A percentile compares a stretch with the other conserved stretches of the same genome.
Evolutionary conservation across 2,329 filamentous ascomycete genomes (phyloP).

Genomic region (Clonostachys solani): DNA sequence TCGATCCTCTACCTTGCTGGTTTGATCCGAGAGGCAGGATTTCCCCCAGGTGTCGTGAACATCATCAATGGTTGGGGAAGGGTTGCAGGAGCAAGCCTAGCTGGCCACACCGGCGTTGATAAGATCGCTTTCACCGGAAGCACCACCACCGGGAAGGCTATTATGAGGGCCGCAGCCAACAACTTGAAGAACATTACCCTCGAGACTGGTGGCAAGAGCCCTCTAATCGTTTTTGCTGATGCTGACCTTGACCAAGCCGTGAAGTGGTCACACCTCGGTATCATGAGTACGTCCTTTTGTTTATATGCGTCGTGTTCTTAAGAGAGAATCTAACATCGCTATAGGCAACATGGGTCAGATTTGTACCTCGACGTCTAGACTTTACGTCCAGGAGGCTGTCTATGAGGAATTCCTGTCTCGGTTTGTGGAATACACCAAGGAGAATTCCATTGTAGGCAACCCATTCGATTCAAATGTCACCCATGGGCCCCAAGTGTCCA

Average conservation of each 20-base stretch:
- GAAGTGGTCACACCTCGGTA: slow-evolving; percentile 66
- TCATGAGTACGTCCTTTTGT: slow-evolving; percentile 27
- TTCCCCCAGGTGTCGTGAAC: slow-evolving; percentile 71
- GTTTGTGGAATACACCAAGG: background rate
- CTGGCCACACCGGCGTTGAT: slow-evolving; percentile 70
- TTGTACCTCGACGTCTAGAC: slow-evolving; percentile 66
- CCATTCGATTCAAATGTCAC: slow-evolving; percentile 18
- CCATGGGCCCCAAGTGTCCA: slow-evolving; percentile 39
- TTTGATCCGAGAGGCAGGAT: slow-evolving; percentile 68
- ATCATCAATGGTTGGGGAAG: slow-evolving; percentile 71
- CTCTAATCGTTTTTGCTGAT: slow-evolving; percentile 72
- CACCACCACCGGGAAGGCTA: slow-evolving; percentile 62
- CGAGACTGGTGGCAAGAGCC: slow-evolving; percentile 71
- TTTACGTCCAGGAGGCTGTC: slow-evolving; percentile 29
- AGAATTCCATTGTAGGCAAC: slow-evolving; percentile 27
- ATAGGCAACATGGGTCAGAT: slow-evolving; percentile 56
- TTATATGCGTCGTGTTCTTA: too few relatives aligned
- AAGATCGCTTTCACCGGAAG: slow-evolving; percentile 77
- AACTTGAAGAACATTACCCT: slow-evolving; percentile 77
- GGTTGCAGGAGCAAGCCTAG: slow-evolving; percentile 67
- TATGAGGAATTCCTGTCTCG: slow-evolving; percentile 4
- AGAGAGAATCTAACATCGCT: too few relatives aligned
- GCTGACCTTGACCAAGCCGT: slow-evolving; percentile 70
- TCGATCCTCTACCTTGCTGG: slow-evolving; percentile 58
- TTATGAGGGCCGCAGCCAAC: slow-evolving; percentile 70